These are phyloP conservation scores for Tulasnella sp. DNA, from an alignment of 768 basidiomycete genomes.

Conservation along the genomic window DNA sequence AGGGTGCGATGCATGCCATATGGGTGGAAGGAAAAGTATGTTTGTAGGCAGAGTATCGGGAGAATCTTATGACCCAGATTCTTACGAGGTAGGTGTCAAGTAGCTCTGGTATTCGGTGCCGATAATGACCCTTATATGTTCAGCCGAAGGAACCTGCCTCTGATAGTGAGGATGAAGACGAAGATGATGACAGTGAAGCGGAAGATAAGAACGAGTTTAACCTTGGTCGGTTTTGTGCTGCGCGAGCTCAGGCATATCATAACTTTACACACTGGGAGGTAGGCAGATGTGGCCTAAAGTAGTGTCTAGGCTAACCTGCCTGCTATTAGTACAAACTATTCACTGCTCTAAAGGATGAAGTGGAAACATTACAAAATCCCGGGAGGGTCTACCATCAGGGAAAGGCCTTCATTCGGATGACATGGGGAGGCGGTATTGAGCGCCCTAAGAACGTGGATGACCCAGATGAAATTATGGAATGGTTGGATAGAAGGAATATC, in stretches of 20 bases:
- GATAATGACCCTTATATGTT: background rate
- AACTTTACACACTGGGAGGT: conserved; percentile 78
- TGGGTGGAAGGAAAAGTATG: conserved; percentile 57
- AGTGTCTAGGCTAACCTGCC: background rate
- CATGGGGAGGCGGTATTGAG: conserved; percentile 33
- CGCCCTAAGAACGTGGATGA: conserved; percentile 57
- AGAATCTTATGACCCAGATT: conserved; percentile 51
- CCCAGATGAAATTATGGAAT: conserved; percentile 69
- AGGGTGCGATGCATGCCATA: conserved; percentile 71
- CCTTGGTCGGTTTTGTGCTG: conserved; percentile 71
- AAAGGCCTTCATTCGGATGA: conserved; percentile 42
- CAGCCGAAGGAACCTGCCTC: conserved; percentile 14
- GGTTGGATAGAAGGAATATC: conserved; percentile 57
- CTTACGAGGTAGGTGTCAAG: conserved; percentile 41
- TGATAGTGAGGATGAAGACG: conserved; percentile 23
- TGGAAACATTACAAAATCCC: conserved; percentile 39
- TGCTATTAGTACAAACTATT: conserved; percentile 48
- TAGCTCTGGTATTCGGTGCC: background rate
- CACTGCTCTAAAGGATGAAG: conserved; percentile 41
- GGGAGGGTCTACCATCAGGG: conserved; percentile 19
- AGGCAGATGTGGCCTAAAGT: conserved; percentile 19
- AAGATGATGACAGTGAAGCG: conserved; percentile 12
- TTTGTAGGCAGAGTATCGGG: conserved; percentile 50
- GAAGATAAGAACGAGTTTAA: conserved; percentile 34
- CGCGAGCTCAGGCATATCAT: conserved; percentile 54